phyloP scores from a whole-genome alignment of 805 yeast species.

The Myxozyma lipomycoides region DNA sequence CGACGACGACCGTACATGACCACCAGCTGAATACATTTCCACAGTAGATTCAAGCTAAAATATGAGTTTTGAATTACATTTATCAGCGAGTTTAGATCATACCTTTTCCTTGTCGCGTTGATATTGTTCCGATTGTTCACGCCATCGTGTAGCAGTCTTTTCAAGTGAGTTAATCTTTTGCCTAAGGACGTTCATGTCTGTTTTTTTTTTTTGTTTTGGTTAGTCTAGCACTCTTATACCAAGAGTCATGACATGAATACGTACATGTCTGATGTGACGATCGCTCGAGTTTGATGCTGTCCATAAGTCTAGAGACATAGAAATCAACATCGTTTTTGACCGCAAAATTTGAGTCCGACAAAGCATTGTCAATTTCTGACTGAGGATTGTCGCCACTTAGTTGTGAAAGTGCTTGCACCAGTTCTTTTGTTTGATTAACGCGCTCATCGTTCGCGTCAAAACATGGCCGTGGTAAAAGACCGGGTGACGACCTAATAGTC shows the following conservation, averaged over 20 bases:
- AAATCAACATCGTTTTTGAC: constrained; percentile 18
- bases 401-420: too few relatives aligned
- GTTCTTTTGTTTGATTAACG: too few relatives aligned
- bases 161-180: constrained; percentile 4
- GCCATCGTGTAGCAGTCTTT: not conserved
- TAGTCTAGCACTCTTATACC: too few relatives aligned
- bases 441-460: too few relatives aligned
- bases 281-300: constrained; percentile 23
- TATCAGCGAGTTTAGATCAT: not conserved
- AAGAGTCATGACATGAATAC: constrained; percentile 1
- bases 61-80: too few relatives aligned
- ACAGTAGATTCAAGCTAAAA: not conserved
- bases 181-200: too few relatives aligned
- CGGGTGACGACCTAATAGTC: too few relatives aligned
- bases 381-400: not conserved
- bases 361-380: not conserved
- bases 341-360: not conserved
- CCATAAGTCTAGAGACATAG: constrained; percentile 19
- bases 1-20: too few relatives aligned
- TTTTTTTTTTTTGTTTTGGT: too few relatives aligned
- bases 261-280: constrained; percentile 15
- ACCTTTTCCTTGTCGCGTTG: not conserved
- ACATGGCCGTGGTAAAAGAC: too few relatives aligned
- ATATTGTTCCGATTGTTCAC: not conserved
- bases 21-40: not conserved